A percentile compares a stretch with the other conserved stretches of the same genome.
Conservation (phyloP, 257 asterid species). For the Mentha longifolia region DNA sequence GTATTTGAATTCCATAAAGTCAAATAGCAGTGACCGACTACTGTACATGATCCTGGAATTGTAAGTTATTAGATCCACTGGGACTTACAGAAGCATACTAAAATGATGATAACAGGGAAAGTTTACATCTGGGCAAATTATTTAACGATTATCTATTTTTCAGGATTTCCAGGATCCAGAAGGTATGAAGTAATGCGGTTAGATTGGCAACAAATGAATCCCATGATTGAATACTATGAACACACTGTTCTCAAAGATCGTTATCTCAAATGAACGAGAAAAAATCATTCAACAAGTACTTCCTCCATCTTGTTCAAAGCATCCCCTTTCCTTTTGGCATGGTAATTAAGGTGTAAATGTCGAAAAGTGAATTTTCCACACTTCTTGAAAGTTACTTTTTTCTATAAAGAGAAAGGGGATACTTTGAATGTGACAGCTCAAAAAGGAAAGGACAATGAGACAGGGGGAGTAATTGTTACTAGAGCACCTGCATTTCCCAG, state of each 20-base stretch:
- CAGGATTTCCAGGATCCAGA: constrained; percentile 13
- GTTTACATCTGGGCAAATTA: background rate
- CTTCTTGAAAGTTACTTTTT: too few species aligned
- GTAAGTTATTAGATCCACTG: background rate
- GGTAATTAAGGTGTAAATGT: too few species aligned
- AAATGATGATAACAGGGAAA: background rate
- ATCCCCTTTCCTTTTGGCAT: too few species aligned
- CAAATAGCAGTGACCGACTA: background rate
- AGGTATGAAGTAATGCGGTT: background rate
- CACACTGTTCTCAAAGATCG: background rate
- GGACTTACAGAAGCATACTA: background rate
- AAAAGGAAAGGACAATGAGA: too few species aligned
- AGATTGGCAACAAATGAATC: too few species aligned
- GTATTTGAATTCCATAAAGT: background rate
- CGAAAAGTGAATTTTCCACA: too few species aligned
- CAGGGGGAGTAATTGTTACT: too few species aligned
- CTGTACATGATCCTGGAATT: background rate
- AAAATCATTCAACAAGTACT: background rate
- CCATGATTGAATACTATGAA: background rate
- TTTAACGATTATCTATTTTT: background rate
- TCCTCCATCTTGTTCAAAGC: too few species aligned
- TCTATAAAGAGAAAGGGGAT: too few species aligned
- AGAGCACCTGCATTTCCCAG: too few species aligned
- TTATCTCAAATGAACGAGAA: background rate
- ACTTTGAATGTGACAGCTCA: too few species aligned